Percentiles rank a stretch among this genome's conserved stretches.
phyloP scores from a whole-genome alignment of 2,329 filamentous ascomycete genomes.

The Aureobasidium sp. region DNA sequence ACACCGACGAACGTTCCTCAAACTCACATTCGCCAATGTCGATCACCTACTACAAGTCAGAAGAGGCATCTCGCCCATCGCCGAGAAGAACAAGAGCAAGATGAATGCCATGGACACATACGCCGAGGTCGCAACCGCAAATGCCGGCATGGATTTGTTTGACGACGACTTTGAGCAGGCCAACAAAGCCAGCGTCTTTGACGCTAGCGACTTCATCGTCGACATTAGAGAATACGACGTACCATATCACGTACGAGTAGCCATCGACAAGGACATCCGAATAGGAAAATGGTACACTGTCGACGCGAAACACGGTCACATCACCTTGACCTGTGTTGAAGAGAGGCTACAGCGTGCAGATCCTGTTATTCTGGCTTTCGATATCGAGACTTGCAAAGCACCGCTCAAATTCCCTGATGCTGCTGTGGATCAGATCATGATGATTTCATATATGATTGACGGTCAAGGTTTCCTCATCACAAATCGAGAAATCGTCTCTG shows the following conservation, averaged over 20 bases:
- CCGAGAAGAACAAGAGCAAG: conserved; percentile 93
- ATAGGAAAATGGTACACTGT: conserved; percentile 97
- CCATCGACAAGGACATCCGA: conserved; percentile 90
- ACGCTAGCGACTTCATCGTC: conserved; percentile 94
- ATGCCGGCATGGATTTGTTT: conserved; percentile 87
- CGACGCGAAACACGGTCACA: conserved; percentile 82
- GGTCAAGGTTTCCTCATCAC: conserved; percentile 97
- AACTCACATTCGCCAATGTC: conserved; percentile 82
- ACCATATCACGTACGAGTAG: conserved; percentile 96
- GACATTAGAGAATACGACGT: conserved; percentile 99
- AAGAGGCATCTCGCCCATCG: conserved; percentile 77
- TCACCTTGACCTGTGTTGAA: conserved; percentile 75
- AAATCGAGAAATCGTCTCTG: conserved; percentile 93
- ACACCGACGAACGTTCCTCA: conserved; percentile 78
- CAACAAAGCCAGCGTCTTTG: conserved; percentile 57
- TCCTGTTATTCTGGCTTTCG: conserved; percentile 96
- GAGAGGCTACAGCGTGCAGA: conserved; percentile 85
- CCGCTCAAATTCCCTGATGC: conserved; percentile 96
- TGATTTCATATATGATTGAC: conserved; percentile 99
- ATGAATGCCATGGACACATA: conserved; percentile 98
- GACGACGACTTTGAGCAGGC: conserved; percentile 66
- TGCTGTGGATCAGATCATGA: conserved; percentile 94
- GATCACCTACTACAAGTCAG: conserved; percentile 76
- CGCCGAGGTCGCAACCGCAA: conserved; percentile 84
- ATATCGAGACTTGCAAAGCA: conserved; percentile 98